These are phyloP conservation scores for Fraxinus floribunda DNA, from an alignment of 305 asterid genomes.

Conservation along the genomic window DNA sequence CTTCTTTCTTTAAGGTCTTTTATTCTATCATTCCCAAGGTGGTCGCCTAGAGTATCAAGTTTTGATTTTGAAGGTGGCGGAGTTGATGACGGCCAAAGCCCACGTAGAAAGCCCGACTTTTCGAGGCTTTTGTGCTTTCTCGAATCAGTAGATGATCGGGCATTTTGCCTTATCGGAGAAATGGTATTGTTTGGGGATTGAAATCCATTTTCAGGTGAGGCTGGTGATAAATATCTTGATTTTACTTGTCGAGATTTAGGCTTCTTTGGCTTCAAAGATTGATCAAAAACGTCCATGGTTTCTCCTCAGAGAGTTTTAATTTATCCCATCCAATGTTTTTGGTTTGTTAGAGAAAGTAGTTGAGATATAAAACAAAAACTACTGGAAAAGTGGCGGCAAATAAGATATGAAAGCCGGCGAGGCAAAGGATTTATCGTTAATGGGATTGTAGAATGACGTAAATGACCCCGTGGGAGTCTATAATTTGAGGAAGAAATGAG, in stretches of 20 bases:
- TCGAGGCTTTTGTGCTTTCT: conserved; percentile 39
- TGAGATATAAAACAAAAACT: conserved; percentile 43
- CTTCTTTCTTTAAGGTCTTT: conserved; percentile 33
- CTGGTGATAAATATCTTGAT: conserved; percentile 61
- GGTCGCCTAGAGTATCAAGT: conserved; percentile 44
- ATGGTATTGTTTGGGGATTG: conserved; percentile 41
- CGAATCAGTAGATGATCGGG: conserved; percentile 35
- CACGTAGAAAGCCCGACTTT: conserved; percentile 48
- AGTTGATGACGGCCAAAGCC: conserved; percentile 66
- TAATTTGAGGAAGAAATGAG: not conserved
- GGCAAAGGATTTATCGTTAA: conserved; percentile 25
- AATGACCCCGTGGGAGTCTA: conserved; percentile 20
- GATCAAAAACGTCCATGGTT: conserved; percentile 25
- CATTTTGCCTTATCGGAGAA: conserved; percentile 36
- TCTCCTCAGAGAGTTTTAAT: conserved; percentile 18
- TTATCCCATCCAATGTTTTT: not conserved
- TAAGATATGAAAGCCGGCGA: conserved; percentile 60
- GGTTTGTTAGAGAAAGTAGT: conserved; percentile 30
- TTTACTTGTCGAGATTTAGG: conserved; percentile 63
- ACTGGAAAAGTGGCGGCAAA: conserved; percentile 71
- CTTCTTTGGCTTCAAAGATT: conserved; percentile 34
- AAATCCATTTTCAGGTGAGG: conserved; percentile 25
- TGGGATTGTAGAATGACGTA: conserved; percentile 26
- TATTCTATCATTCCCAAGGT: conserved; percentile 48
- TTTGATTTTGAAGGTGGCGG: conserved; percentile 23